Percentiles rank a stretch among this genome's conserved stretches.
phyloP scores from a whole-genome alignment of 805 yeast genomes.

The Tetrapisispora pingtungensis region DNA sequence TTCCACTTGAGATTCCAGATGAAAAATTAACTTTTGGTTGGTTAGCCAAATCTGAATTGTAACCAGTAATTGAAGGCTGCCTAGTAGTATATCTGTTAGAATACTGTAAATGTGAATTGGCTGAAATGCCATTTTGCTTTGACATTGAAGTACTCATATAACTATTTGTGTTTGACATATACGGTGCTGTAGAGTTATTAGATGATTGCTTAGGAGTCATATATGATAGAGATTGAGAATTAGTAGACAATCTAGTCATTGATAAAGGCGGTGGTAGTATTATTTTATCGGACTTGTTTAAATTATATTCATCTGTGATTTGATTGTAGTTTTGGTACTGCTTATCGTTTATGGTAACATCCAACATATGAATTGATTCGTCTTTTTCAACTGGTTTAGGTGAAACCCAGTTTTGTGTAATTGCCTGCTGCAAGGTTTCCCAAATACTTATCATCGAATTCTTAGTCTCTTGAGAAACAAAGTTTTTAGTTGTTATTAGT shows the following conservation, averaged over 20 bases:
- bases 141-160: not conserved
- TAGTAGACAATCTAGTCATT: not conserved
- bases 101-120: not conserved
- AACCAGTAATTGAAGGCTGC: not conserved
- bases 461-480: not conserved
- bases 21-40: not conserved
- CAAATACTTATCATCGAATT: not conserved
- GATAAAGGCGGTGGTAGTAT: conserved; percentile 2
- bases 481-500: conserved; percentile 1
- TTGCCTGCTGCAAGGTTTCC: not conserved
- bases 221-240: not conserved
- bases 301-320: not conserved
- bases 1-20: not conserved
- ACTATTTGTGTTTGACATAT: not conserved
- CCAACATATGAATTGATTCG: not conserved
- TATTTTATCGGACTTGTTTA: not conserved
- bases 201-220: not conserved
- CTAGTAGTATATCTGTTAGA: not conserved
- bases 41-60: not conserved
- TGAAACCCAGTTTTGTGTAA: conserved; percentile 1
- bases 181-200: not conserved
- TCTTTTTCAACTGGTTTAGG: not conserved
- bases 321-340: not conserved
- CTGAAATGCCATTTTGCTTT: not conserved
- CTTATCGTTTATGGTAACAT: not conserved